Base-by-base conservation (phyloP, 345 rosid species). In the Hirschfeldia incana region DNA sequence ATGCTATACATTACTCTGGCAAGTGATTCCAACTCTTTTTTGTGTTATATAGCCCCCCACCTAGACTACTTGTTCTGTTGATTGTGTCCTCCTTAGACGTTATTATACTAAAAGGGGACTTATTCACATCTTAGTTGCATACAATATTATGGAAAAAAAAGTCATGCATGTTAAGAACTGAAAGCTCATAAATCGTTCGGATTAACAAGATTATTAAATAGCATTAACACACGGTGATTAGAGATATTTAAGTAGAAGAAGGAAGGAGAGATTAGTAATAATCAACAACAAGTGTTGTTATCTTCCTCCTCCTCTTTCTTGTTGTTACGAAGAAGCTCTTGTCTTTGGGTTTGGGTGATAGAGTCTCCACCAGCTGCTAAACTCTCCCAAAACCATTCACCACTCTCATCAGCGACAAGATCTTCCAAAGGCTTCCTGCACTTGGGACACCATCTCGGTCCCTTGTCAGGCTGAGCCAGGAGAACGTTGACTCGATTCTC, bases 71-170 rank as follows among this genome's bases (percentile, higher is more conserved):
- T 51, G 53, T 32, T 74, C 63, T 51, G 53, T 66, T 76, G 29
- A 44, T 76, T 68, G 28, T 65, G 37, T 74, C 37, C 15, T 74
- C 37, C 27, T 64, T 44, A 10, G 32, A 67, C 69, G 66, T 72
- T 72, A 57, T 28, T 13, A 59, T 76, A 44, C 60, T 76, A 21
- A 21, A 21, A 21, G 21, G 21, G 21, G 21, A 21, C 21, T 21
- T 21, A 21, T 21, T 21, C 21, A 21, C 21, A 21, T 21, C 21
- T 21, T 21, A 21, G 21, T 21, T 21, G 21, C 21, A 21, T 21
- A 21, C 21, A 21, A 21, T 21, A 21, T 21, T 21, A 21, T 21
- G 21, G 21, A 21, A 21, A 21, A 21, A 21, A 21, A 21, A 21
- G 21, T 21, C 21, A 21, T 21, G 21, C 21, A 21, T 21, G 21